Percentiles rank a stretch among this genome's conserved stretches.
These are phyloP conservation scores for Protomyces inundatus DNA, from an alignment of 1,139 yeast species.

Conservation along the genomic window DNA sequence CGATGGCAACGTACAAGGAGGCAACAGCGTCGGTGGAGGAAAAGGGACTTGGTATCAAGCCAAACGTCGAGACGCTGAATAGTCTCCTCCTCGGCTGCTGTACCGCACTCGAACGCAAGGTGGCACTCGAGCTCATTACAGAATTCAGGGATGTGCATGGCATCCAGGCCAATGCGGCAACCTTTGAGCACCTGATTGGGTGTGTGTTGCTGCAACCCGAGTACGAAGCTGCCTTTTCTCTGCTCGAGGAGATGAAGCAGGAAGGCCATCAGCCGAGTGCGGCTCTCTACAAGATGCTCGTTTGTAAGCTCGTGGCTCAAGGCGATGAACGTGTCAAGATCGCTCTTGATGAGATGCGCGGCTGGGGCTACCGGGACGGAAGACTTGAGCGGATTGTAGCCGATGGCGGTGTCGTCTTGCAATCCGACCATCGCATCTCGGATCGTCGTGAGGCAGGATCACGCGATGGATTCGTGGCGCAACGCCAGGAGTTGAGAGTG, in stretches of 20 bases:
- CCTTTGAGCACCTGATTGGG: slow-evolving; percentile 5
- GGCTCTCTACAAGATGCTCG: slow-evolving; percentile 1
- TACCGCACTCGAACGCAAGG: background rate
- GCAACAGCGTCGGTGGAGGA: background rate
- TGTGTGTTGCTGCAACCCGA: slow-evolving; percentile 12
- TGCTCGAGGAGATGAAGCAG: slow-evolving; percentile 24
- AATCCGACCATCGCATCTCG: background rate
- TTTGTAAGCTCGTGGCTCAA: slow-evolving; percentile 6
- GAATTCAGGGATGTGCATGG: slow-evolving; percentile 1
- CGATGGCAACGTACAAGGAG: slow-evolving; percentile 23
- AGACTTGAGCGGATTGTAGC: background rate
- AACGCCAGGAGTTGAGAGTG: background rate
- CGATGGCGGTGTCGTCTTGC: background rate
- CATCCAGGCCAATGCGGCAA: background rate
- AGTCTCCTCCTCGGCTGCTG: slow-evolving; percentile 20
- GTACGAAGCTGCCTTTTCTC: slow-evolving; percentile 23
- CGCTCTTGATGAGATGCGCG: slow-evolving; percentile 21
- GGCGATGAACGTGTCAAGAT: slow-evolving; percentile 14
- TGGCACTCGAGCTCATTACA: background rate
- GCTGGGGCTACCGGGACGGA: slow-evolving; percentile 11
- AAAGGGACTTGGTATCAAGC: slow-evolving; percentile 1
- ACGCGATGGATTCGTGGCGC: background rate
- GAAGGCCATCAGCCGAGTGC: slow-evolving; percentile 17
- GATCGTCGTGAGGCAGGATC: background rate
- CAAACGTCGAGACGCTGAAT: slow-evolving; percentile 12